Evolutionary conservation across 2,329 filamentous ascomycete species (phyloP), one percentile per base, ranked within the genome.

Genomic region (Biscogniauxia marginata): DNA sequence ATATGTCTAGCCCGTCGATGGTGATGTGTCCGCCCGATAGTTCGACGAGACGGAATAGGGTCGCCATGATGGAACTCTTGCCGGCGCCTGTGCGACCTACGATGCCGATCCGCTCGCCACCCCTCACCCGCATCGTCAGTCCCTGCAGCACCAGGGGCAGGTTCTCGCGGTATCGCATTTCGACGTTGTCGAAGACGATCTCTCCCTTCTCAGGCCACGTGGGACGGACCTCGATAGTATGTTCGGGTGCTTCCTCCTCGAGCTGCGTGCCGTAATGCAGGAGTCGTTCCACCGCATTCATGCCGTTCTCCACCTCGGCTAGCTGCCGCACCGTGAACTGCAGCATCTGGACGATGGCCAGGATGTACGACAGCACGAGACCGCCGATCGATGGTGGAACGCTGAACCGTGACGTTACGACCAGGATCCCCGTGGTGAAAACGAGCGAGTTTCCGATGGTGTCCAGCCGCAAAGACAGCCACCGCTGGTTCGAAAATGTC

Each of bases 271-370:
- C 93, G 71, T 98, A 98, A 76, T 96, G 91, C 70, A 92, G 86
- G 30, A 98, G 80, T 50, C 95, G 88, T 75, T 98, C 93, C 0
- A 96, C 95, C 0, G 93, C 88, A 71, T 97, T 98, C 93, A 98
- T 98, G 69, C 93, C 91, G 74, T 97, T 98, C 73, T 98, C 93
- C 7, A 98, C 91, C 73, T 97, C 93, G 22, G 93, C 93, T 7
- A 97, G 81, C 74, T 98, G 93, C 18, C 95, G 85, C 18, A 98
- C 91, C 0, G 91, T 93, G 73, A 97, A 97, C 70, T 97, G 93
- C 62, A 98, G 88, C 89, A 97, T 92, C 72, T 96, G 91, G 18
- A 96, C 92, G 67, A 97, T 96, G 13, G 88, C 84, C 18, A 99
- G 81, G 68, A 98, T 96, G 73, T 98, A 98, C 48, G 90, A 95